phyloP scores from a whole-genome alignment of 768 basidiomycete genomes.

The Auriscalpium orientale region DNA sequence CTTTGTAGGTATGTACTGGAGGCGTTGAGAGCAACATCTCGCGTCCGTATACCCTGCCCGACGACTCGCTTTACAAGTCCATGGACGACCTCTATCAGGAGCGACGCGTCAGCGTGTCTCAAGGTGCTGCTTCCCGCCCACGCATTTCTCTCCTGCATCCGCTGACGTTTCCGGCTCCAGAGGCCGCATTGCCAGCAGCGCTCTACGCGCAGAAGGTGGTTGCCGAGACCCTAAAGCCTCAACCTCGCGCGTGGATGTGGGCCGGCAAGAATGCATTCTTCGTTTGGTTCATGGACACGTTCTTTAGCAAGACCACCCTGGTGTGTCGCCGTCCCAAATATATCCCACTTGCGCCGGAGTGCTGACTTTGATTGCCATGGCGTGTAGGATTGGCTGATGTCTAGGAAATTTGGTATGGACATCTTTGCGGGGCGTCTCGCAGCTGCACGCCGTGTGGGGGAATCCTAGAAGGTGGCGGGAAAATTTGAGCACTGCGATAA shows the following conservation, averaged over 20 bases:
- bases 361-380: too few relatives aligned
- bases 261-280: background rate
- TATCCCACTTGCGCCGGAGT: too few relatives aligned
- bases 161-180: background rate
- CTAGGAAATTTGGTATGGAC: too few relatives aligned
- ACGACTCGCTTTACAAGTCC: background rate
- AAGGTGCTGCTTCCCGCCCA: background rate
- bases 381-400: too few relatives aligned
- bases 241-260: background rate
- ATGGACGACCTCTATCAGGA: background rate
- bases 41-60: background rate
- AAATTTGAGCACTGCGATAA: too few relatives aligned
- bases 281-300: background rate
- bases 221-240: background rate
- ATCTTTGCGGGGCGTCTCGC: too few relatives aligned
- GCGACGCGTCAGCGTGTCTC: background rate
- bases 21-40: background rate
- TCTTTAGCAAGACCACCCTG: background rate
- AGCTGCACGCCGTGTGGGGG: too few relatives aligned
- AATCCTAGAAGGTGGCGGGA: too few relatives aligned
- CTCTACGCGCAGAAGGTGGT: background rate
- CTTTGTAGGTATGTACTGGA: background rate
- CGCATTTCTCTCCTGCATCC: too few relatives aligned
- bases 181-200: background rate
- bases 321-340: background rate